These are phyloP conservation scores for Heimioporus sp. DNA, from an alignment of 768 basidiomycete species.

Conservation along the genomic window DNA sequence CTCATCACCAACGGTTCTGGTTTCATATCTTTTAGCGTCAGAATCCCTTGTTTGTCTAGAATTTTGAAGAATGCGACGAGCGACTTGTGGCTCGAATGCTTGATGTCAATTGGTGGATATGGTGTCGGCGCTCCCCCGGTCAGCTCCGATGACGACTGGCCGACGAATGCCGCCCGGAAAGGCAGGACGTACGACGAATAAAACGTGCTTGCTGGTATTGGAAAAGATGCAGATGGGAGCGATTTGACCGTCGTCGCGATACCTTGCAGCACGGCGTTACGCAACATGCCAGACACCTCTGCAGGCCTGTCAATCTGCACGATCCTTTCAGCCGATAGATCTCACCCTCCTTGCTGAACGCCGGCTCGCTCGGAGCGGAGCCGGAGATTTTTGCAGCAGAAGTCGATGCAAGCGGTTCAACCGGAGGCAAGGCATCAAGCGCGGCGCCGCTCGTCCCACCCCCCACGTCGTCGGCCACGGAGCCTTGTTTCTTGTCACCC, in stretches of 20 bases:
- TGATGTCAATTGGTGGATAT: conserved; percentile 62
- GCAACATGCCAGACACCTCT: conserved; percentile 45
- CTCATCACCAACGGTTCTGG: conserved; percentile 53
- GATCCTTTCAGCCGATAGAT: neutral
- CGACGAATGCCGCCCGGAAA: conserved; percentile 63
- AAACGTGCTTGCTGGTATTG: conserved; percentile 72
- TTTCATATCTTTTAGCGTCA: conserved; percentile 65
- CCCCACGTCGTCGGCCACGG: conserved; percentile 7
- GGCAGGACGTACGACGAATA: conserved; percentile 80
- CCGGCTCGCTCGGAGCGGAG: conserved; percentile 11
- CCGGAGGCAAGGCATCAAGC: conserved; percentile 5
- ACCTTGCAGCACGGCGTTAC: conserved; percentile 62
- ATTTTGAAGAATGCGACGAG: conserved; percentile 77
- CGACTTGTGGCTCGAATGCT: conserved; percentile 77
- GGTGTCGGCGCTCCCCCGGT: conserved; percentile 24
- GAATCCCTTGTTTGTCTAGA: conserved; percentile 67
- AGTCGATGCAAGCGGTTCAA: conserved; percentile 4
- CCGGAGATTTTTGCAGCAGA: conserved; percentile 1
- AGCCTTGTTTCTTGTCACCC: conserved; percentile 4
- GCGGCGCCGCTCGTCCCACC: conserved; percentile 25
- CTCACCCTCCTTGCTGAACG: conserved; percentile 30
- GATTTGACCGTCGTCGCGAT: conserved; percentile 49
- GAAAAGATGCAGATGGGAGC: conserved; percentile 56
- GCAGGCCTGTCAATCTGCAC: neutral
- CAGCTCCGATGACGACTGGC: conserved; percentile 11